These are phyloP conservation scores for Fusarium annulatum DNA, from an alignment of 2,329 filamentous ascomycete species.

Conservation along the genomic window DNA sequence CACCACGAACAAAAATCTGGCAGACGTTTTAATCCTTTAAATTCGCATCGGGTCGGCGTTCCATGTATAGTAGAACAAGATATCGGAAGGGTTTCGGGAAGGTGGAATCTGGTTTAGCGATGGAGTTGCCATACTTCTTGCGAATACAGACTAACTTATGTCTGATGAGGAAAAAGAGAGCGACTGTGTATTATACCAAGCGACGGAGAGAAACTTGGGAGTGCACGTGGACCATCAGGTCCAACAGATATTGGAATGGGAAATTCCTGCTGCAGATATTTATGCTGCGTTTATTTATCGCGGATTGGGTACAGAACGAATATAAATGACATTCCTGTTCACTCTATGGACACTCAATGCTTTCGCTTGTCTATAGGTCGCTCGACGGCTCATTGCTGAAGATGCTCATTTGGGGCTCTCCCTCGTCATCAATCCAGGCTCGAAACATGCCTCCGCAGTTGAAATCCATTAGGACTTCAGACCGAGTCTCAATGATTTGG, in stretches of 20 bases:
- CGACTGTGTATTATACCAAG: slow-evolving; percentile 33
- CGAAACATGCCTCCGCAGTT: slow-evolving; percentile 92
- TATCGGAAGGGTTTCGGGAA: slow-evolving; percentile 26
- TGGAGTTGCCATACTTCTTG: slow-evolving; percentile 38
- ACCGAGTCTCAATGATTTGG: slow-evolving; percentile 53
- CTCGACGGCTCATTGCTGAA: slow-evolving; percentile 49
- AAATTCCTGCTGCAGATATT: slow-evolving; percentile 20
- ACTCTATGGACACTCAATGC: slow-evolving; percentile 2
- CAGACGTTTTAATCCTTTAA: slow-evolving; percentile 37
- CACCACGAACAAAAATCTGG: slow-evolving; percentile 34
- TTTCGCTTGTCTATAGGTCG: slow-evolving; percentile 12
- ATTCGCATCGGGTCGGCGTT: slow-evolving; percentile 51
- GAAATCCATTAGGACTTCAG: slow-evolving; percentile 77
- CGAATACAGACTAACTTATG: slow-evolving; percentile 23
- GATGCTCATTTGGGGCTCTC: slow-evolving; percentile 63
- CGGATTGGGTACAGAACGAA: slow-evolving; percentile 38
- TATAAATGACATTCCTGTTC: slow-evolving; percentile 42
- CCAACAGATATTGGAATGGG: slow-evolving; percentile 11
- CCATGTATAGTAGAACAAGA: slow-evolving; percentile 48
- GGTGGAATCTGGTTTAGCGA: slow-evolving; percentile 42
- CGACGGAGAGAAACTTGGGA: slow-evolving; percentile 3
- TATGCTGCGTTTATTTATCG: slow-evolving; percentile 22
- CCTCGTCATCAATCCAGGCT: slow-evolving; percentile 76
- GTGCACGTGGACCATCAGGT: slow-evolving; percentile 7
- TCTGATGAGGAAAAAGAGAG: slow-evolving; percentile 32